Percentiles rank a stretch among this genome's conserved stretches.
These are phyloP conservation scores for Tuber borchii DNA, from an alignment of 495 filamentous ascomycete species.

Conservation along the genomic window DNA sequence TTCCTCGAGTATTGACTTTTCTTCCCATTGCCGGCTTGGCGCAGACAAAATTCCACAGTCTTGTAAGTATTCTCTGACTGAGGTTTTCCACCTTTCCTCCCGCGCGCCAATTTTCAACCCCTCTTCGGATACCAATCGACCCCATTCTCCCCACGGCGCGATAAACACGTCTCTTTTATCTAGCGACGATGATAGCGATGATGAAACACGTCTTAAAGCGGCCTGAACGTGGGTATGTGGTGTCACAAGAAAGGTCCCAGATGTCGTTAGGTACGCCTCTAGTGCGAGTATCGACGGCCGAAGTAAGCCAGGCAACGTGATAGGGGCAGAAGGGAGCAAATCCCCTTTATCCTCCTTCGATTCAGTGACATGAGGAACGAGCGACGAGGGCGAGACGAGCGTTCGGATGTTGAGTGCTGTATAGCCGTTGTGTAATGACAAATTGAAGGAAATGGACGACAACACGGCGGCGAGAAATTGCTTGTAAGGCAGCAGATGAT, in stretches of 20 bases:
- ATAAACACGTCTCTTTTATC: conserved; percentile 39
- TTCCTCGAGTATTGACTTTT: conserved; percentile 26
- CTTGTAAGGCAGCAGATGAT: conserved; percentile 16
- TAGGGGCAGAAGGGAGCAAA: conserved; percentile 23
- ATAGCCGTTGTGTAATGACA: conserved; percentile 31
- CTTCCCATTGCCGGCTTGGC: conserved; percentile 11
- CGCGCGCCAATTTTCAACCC: background rate
- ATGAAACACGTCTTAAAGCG: conserved; percentile 30
- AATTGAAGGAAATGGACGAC: conserved; percentile 28
- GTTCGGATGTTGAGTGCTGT: conserved; percentile 40
- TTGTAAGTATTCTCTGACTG: conserved; percentile 31
- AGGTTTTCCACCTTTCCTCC: conserved; percentile 34
- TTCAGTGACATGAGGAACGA: conserved; percentile 4
- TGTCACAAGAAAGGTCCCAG: conserved; percentile 34
- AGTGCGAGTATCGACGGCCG: conserved; percentile 32
- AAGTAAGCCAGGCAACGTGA: conserved; percentile 29
- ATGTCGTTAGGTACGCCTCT: conserved; percentile 36
- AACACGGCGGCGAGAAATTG: conserved; percentile 33
- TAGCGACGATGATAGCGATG: background rate
- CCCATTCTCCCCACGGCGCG: conserved; percentile 42
- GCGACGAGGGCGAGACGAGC: conserved; percentile 35
- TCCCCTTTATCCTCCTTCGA: conserved; percentile 10
- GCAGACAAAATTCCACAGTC: conserved; percentile 33
- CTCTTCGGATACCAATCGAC: conserved; percentile 25
- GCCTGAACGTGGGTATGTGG: conserved; percentile 34